phyloP scores from a whole-genome alignment of 2,329 filamentous ascomycete genomes.

The Hypoxylon sp. region DNA sequence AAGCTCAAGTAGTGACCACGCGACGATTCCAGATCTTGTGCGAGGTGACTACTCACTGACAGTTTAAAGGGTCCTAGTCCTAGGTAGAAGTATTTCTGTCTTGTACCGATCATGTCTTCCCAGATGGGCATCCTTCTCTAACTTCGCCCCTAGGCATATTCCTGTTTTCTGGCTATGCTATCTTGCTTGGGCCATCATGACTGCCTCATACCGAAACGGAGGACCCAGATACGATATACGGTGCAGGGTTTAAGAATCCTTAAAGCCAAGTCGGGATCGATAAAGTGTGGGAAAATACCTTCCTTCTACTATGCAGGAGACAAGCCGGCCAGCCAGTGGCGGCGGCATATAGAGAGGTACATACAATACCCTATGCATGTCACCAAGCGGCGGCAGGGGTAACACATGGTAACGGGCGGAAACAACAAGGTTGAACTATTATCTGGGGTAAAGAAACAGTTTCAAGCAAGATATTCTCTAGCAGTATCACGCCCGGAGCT shows the following conservation, averaged over 20 bases:
- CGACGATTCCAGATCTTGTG: conserved; percentile 58
- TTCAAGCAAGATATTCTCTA: conserved; percentile 6
- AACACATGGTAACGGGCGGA: conserved; percentile 43
- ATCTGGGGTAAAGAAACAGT: conserved; percentile 32
- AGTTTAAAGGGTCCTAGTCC: conserved; percentile 37
- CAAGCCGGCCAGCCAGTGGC: conserved; percentile 31
- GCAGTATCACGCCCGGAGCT: conserved; percentile 4
- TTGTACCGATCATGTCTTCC: conserved; percentile 1
- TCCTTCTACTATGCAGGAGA: conserved; percentile 35
- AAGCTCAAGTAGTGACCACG: conserved; percentile 46
- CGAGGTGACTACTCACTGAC: conserved; percentile 56
- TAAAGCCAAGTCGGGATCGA: conserved; percentile 1
- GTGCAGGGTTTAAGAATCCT: not conserved
- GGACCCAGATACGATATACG: not conserved
- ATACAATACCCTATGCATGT: conserved; percentile 38
- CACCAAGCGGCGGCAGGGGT: conserved; percentile 43
- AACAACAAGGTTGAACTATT: conserved; percentile 29
- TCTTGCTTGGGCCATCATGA: not conserved
- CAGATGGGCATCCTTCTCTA: not conserved
- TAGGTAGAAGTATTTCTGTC: conserved; percentile 14
- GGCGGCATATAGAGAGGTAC: conserved; percentile 17
- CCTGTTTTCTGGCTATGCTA: not conserved
- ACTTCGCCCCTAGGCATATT: not conserved
- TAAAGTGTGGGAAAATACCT: not conserved
- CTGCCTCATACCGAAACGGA: not conserved